phyloP scores from a whole-genome alignment of 1,284 basidiomycete species.

The Apiotrichum veenhuisii region DNA sequence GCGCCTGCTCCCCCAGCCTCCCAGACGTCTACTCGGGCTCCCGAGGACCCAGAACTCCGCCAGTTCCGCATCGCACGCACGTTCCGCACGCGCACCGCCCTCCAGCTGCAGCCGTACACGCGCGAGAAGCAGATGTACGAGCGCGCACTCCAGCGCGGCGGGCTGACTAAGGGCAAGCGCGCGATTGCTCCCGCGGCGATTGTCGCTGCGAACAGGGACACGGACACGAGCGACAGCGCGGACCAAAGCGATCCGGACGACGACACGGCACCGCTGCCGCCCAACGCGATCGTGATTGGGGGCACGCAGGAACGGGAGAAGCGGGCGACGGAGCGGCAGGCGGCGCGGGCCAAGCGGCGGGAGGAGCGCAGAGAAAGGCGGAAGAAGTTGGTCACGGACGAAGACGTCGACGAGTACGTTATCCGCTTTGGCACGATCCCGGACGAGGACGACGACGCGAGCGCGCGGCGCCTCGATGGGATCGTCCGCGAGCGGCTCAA shows the following conservation, averaged over 20 bases:
- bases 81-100: constrained; percentile 46
- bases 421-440: constrained; percentile 30
- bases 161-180: constrained; percentile 31
- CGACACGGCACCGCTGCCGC: constrained; percentile 12
- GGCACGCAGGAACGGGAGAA: constrained; percentile 25
- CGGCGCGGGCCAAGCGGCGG: too few species aligned
- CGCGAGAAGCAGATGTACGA: constrained; percentile 45
- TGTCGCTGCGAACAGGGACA: constrained; percentile 4
- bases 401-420: constrained; percentile 42
- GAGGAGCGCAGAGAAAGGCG: constrained; percentile 4
- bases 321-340: too few species aligned
- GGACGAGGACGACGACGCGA: constrained; percentile 29
- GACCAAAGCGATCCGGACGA: constrained; percentile 3
- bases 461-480: constrained; percentile 22
- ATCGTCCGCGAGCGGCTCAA: constrained; percentile 31
- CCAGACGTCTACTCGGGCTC: background rate
- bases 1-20: background rate
- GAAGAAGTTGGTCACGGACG: constrained; percentile 22
- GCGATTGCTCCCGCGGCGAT: constrained; percentile 10
- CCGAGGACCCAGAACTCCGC: constrained; percentile 33
- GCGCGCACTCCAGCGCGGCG: constrained; percentile 36
- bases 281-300: constrained; percentile 40
- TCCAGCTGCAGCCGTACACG: constrained; percentile 49
- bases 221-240: constrained; percentile 19
- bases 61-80: constrained; percentile 44